Percentiles rank a stretch among this genome's conserved stretches.
Evolutionary conservation across 352 stramenopile genomes (phyloP).

Genomic region (Hyaloperonospora brassicae): DNA sequence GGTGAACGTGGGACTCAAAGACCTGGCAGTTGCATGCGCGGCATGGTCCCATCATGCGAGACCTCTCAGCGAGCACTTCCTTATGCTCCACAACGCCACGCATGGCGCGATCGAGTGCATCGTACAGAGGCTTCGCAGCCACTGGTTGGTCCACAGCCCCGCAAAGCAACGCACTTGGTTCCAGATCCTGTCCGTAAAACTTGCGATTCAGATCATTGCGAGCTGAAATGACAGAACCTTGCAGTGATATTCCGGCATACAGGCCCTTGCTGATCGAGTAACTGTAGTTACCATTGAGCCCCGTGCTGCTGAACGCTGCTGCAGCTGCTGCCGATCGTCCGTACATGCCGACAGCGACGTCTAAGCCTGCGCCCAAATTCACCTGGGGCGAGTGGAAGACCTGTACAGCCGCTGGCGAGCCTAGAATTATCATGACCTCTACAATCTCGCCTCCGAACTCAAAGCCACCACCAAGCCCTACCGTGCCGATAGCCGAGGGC

Average conservation of each 20-base stretch:
- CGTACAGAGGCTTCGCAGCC: constrained; percentile 47
- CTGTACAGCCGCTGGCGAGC: constrained; percentile 76
- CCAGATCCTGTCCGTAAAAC: constrained; percentile 83
- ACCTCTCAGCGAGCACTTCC: constrained; percentile 24
- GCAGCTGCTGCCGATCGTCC: constrained; percentile 61
- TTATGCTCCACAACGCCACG: constrained; percentile 36
- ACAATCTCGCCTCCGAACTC: constrained; percentile 85
- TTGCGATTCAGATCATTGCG: constrained; percentile 85
- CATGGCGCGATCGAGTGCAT: constrained; percentile 43
- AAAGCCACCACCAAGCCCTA: constrained; percentile 68
- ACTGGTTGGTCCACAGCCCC: constrained; percentile 33
- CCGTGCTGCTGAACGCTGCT: constrained; percentile 37
- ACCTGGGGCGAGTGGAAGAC: constrained; percentile 76
- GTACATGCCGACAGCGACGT: constrained; percentile 77
- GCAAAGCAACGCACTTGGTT: constrained; percentile 35
- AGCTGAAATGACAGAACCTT: constrained; percentile 82
- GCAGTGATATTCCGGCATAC: constrained; percentile 85
- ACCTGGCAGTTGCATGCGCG: constrained; percentile 33
- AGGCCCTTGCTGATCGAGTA: constrained; percentile 87
- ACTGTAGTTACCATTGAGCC: constrained; percentile 83
- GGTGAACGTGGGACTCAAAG: constrained; percentile 36
- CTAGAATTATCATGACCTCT: constrained; percentile 89
- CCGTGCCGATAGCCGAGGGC: constrained; percentile 83
- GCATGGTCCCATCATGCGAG: constrained; percentile 39
- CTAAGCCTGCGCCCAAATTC: constrained; percentile 83